phyloP scores from a whole-genome alignment of 441 rosid genomes.

The Brassica balearica region DNA sequence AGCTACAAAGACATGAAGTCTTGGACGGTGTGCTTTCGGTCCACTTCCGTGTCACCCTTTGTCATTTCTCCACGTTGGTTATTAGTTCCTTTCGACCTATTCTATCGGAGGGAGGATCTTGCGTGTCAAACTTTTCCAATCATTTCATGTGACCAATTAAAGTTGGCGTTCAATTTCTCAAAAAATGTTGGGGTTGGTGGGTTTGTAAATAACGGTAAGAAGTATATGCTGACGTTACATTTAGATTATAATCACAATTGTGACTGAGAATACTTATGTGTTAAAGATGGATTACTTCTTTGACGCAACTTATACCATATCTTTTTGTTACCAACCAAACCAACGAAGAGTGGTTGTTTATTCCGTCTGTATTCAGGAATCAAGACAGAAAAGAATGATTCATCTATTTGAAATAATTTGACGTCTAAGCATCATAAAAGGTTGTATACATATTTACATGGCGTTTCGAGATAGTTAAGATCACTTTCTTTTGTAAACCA shows the following conservation, averaged over 20 bases:
- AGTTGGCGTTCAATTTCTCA: background rate
- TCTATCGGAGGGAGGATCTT: background rate
- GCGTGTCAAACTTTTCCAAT: background rate
- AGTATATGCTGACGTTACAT: background rate
- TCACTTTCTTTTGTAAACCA: background rate
- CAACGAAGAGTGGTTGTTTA: background rate
- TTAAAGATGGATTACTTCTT: background rate
- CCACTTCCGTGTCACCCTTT: conserved; percentile 43
- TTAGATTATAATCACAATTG: background rate
- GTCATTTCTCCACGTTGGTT: conserved; percentile 34
- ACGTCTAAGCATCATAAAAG: conserved; percentile 36
- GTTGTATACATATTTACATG: conserved; percentile 2
- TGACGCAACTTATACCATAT: background rate
- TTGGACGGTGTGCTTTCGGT: conserved; percentile 47
- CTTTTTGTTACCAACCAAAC: conserved; percentile 13
- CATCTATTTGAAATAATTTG: conserved; percentile 6
- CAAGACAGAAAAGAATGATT: background rate
- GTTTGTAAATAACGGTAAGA: background rate
- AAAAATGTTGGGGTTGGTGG: background rate
- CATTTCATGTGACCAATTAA: background rate
- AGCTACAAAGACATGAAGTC: conserved; percentile 36
- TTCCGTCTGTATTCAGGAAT: background rate
- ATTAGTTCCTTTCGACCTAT: conserved; percentile 1
- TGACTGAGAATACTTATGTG: background rate
- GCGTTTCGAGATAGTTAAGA: background rate